Base-by-base conservation (phyloP, 179 eudicot species). In the Corrigiola litoralis region DNA sequence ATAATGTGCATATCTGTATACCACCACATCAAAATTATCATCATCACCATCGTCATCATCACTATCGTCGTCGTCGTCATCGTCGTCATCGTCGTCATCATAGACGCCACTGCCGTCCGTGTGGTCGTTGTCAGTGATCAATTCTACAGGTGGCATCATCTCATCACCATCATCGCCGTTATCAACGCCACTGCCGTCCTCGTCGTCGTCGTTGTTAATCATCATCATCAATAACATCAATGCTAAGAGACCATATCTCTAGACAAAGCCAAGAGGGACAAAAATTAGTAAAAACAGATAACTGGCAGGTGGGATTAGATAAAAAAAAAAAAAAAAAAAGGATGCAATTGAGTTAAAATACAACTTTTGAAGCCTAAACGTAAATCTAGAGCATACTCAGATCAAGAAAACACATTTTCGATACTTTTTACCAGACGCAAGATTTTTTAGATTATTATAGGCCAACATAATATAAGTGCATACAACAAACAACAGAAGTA, bases 21-120 rank as follows among this genome's bases (percentile, higher is more conserved):
- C 63, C 13, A 58, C n/a, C 13, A 58, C 33, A 40, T 58, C n/a
- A n/a, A n/a, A n/a, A n/a, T n/a, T n/a, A n/a, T n/a, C 63, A 37
- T 18, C 61, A 34, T 37, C 60, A 0, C 14, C 24, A 12, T 0
- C 6, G 6, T 10, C 27, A 2, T 23, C 8, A 4, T 23, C 46
- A 1, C 18, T 27, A 11, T 57, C 44, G n/a, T 36, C 21, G 4
- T 38, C 29, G 18, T 2, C 0, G 28, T 18, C 61, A 17, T 31
- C 20, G 10, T 31, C 25, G 24, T 32, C 58, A 24, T 17, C 60
- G 4, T 24, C 32, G 31, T 23, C 32, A n/a, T 58, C 46, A 7
- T 21, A 9, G 21, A 36, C 62, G 38, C 31, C 5, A 1, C 31
- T 44, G 8, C 33, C 27, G 44, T 56, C 13, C 33, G 20, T 24